Evolutionary conservation across 208 protist species (phyloP).

Genomic region (Crithidia acanthocephali): DNA sequence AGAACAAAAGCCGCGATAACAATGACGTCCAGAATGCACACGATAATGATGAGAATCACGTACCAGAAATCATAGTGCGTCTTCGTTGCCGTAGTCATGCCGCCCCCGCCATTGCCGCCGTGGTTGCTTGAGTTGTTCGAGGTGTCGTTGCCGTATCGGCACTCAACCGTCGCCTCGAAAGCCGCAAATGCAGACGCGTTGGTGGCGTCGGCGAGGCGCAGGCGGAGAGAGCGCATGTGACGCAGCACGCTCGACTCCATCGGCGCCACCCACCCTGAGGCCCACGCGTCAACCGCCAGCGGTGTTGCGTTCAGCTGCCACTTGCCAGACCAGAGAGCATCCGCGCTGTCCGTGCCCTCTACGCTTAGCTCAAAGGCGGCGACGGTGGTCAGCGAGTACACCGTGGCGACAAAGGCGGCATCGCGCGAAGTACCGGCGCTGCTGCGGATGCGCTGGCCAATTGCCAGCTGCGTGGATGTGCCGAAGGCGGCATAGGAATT

Average conservation of each 20-base stretch:
- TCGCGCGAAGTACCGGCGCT: constrained; percentile 19
- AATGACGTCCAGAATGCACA: constrained; percentile 3
- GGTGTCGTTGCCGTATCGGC: constrained; percentile 14
- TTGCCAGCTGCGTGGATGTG: constrained; percentile 6
- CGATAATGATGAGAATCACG: constrained; percentile 20
- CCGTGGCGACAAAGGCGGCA: constrained; percentile 11
- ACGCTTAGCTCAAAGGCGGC: constrained; percentile 21
- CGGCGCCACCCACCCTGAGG: constrained; percentile 16
- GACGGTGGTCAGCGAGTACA: constrained; percentile 7
- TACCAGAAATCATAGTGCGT: constrained; percentile 13
- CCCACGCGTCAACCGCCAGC: constrained; percentile 22
- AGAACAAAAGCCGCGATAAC: neutral
- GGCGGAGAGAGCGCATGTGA: constrained; percentile 20
- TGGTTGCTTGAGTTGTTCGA: constrained; percentile 3
- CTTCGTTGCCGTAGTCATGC: neutral
- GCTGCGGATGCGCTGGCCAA: constrained; percentile 21
- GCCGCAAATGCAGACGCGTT: constrained; percentile 18
- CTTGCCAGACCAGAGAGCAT: constrained; percentile 15
- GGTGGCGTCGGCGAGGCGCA: constrained; percentile 17
- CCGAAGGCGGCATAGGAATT: constrained; percentile 15
- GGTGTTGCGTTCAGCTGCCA: constrained; percentile 14
- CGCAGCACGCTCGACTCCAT: constrained; percentile 10
- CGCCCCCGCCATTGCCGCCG: neutral
- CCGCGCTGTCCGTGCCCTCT: constrained; percentile 1
- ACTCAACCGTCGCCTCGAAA: neutral